Evolutionary conservation across 1,284 basidiomycete genomes (phyloP), one percentile per base, ranked within the genome.

Genomic region (Porphyrellus sp.): DNA sequence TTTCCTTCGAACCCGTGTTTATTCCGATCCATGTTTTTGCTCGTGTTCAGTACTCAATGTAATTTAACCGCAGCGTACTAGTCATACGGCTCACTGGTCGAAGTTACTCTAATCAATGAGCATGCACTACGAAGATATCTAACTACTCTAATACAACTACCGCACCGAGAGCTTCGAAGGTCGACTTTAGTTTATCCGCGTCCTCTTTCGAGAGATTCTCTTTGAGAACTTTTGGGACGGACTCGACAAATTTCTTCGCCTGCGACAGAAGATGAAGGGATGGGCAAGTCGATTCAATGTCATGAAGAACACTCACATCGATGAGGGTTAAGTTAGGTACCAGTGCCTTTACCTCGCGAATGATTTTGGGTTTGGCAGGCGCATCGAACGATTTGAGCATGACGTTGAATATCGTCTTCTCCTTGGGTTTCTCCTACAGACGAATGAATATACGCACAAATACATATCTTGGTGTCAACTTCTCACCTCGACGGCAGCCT

Each of bases 181-280:
- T 85, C 72, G 89, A 87, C 76, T 96, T 85, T 67, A 99, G 77
- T 77, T 98, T 98, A 73, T 98, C 96, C 12, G 95, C 95, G 46
- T 99, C 97, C 65, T 99, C 97, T 76, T 99, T 99, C 31, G 91
- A 83, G 55, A 97, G 70, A 69, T 93, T 93, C 76, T 99, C 97
- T 78, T 99, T 99, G 65, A 99, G 77, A 5, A 89, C 77, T 74
- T 98, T 91, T 30, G 97, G 97, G 61, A 93, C 76, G 24, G 91
- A 93, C 75, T 99, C 97, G 54, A 99, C 97, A 65, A 99, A 98
- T 77, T 98, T 99, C 83, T 99, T 99, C 33, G 97, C 97, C 94
- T 97, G 62, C 35, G 9, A 61, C 60, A 63, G 34, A 18, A 49
- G 25, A 39, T 33, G 18, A 51, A 27, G 48, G 41, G 21, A 39